phyloP scores from a whole-genome alignment of 1,284 basidiomycete species.

The Phellopilus nigrolimitatus region DNA sequence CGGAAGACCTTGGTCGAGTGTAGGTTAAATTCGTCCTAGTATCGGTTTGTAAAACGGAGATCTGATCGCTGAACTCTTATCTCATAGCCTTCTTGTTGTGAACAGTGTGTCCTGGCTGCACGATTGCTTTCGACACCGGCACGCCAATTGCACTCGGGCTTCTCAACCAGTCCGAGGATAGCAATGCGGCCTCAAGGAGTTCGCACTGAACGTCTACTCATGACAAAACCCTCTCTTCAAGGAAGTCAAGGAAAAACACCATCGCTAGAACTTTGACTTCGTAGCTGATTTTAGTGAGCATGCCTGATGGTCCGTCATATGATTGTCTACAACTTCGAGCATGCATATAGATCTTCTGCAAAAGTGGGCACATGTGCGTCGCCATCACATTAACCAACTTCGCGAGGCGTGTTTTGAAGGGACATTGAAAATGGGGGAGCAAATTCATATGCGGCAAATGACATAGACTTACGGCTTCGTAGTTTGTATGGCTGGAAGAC shows the following conservation, averaged over 20 bases:
- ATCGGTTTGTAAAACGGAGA: too few species aligned
- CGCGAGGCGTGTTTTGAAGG: slow-evolving; percentile 67
- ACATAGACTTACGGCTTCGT: slow-evolving; percentile 8
- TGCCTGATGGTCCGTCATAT: background rate
- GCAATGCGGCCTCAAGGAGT: slow-evolving; percentile 51
- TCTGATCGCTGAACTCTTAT: too few species aligned
- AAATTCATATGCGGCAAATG: background rate
- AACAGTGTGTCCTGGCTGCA: slow-evolving; percentile 65
- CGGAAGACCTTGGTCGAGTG: too few species aligned
- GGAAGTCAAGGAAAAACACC: slow-evolving; percentile 47
- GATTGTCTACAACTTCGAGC: background rate
- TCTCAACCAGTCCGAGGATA: slow-evolving; percentile 56
- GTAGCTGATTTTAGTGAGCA: slow-evolving; percentile 38
- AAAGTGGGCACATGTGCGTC: slow-evolving; percentile 62
- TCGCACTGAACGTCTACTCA: slow-evolving; percentile 71
- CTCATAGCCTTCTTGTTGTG: too few species aligned
- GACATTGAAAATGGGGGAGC: slow-evolving; percentile 65
- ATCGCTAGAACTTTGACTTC: slow-evolving; percentile 16
- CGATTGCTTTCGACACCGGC: slow-evolving; percentile 52
- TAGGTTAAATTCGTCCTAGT: too few species aligned
- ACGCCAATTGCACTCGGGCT: slow-evolving; percentile 70
- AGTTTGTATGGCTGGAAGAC: slow-evolving; percentile 78
- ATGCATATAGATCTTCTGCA: slow-evolving; percentile 58
- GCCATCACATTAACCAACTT: slow-evolving; percentile 74
- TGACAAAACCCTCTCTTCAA: slow-evolving; percentile 57